Percentiles rank a stretch among this genome's conserved stretches.
phyloP scores from a whole-genome alignment of 176 grass and related monocot genomes.

The Sorghum bicolor region Sorghum_bicolor_NCBIv3 NC_012879.2:9565001-9565500 shows the following conservation, averaged over 20 bases:
- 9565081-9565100: slow-evolving; percentile 75
- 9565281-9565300: slow-evolving; percentile 53
- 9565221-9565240: slow-evolving; percentile 40
- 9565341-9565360: slow-evolving; percentile 56
- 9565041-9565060: slow-evolving; percentile 53
- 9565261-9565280: slow-evolving; percentile 4
- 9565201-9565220: slow-evolving; percentile 60
- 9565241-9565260: not conserved
- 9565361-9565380: slow-evolving; percentile 52
- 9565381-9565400: slow-evolving; percentile 74
- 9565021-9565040: slow-evolving; percentile 22
- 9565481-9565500: slow-evolving; percentile 63
- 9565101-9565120: slow-evolving; percentile 65
- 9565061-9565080: slow-evolving; percentile 59
- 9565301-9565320: slow-evolving; percentile 69
- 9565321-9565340: slow-evolving; percentile 41
- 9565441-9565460: slow-evolving; percentile 63
- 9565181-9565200: slow-evolving; percentile 57
- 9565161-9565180: slow-evolving; percentile 48
- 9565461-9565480: slow-evolving; percentile 45
- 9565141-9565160: slow-evolving; percentile 65
- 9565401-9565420: slow-evolving; percentile 73
- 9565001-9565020: not conserved
- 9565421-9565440: slow-evolving; percentile 64
- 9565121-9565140: slow-evolving; percentile 66